These are phyloP conservation scores for Austroboletus eburneus DNA, from an alignment of 768 basidiomycete species.

Conservation along the genomic window DNA sequence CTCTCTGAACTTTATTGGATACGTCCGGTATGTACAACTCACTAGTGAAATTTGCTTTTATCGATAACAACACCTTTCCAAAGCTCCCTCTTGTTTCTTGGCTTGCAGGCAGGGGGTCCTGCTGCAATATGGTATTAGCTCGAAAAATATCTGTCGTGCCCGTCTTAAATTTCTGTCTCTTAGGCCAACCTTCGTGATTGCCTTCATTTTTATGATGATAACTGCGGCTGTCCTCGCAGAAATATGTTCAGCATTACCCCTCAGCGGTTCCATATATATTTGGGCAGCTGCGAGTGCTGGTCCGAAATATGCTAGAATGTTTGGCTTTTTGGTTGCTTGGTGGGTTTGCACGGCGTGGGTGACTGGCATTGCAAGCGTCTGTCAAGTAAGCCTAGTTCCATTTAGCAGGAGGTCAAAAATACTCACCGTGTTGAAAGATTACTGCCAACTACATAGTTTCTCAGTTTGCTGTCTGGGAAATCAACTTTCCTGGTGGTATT, in stretches of 20 bases:
- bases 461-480: constrained; percentile 72
- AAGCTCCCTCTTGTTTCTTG: constrained; percentile 77
- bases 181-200: constrained; percentile 85
- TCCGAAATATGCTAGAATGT: constrained; percentile 78
- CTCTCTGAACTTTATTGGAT: constrained; percentile 87
- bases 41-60: not conserved
- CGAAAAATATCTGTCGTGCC: not conserved
- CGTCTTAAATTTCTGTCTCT: constrained; percentile 7
- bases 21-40: constrained; percentile 54
- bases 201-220: constrained; percentile 82
- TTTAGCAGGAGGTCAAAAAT: not conserved
- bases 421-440: constrained; percentile 42
- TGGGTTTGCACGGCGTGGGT: constrained; percentile 97
- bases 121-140: constrained; percentile 69
- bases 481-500: constrained; percentile 80
- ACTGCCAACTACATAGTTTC: constrained; percentile 90
- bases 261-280: constrained; percentile 90
- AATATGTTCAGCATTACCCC: constrained; percentile 81
- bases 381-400: constrained; percentile 51
- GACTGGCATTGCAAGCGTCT: constrained; percentile 86
- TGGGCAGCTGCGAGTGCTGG: constrained; percentile 95
- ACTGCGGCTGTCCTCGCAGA: constrained; percentile 88
- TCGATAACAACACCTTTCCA: not conserved
- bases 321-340: constrained; percentile 89
- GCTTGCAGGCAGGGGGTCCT: constrained; percentile 81